Conservation (phyloP, 352 stramenopile species). For the Pseudoperonospora humuli region DNA sequence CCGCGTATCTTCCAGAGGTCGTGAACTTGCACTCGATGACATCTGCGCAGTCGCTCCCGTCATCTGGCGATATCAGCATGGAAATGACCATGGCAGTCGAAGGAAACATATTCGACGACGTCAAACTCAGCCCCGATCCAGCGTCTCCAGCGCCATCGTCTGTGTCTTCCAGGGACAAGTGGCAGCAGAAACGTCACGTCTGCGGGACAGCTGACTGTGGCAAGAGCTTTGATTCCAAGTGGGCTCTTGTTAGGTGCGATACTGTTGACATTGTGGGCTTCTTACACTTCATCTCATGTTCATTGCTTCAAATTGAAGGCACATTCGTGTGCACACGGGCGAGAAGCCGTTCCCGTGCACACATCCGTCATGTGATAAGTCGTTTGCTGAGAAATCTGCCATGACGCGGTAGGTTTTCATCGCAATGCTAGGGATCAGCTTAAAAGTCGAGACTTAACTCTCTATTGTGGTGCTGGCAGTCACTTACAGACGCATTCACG, state of each 20-base stretch:
- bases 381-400: constrained; percentile 82
- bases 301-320: constrained; percentile 26
- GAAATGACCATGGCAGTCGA: constrained; percentile 13
- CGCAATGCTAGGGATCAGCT: constrained; percentile 5
- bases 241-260: constrained; percentile 65
- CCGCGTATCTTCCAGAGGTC: constrained; percentile 5
- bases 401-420: constrained; percentile 56
- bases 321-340: constrained; percentile 82
- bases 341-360: constrained; percentile 85
- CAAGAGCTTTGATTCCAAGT: constrained; percentile 84
- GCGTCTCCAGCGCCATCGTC: constrained; percentile 30
- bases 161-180: constrained; percentile 48
- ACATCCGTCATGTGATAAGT: constrained; percentile 78
- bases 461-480: constrained; percentile 16
- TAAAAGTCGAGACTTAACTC: constrained; percentile 7
- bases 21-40: constrained; percentile 18
- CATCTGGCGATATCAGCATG: constrained; percentile 9
- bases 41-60: constrained; percentile 12
- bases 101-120: constrained; percentile 7
- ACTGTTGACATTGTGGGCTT: not conserved
- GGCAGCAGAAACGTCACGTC: constrained; percentile 63
- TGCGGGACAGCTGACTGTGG: constrained; percentile 57
- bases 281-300: constrained; percentile 8
- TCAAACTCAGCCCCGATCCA: constrained; percentile 9
- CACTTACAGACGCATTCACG: constrained; percentile 80